Evolutionary conservation across 2,329 filamentous ascomycete species (phyloP).

Genomic region (Lachnellula hyalina): DNA sequence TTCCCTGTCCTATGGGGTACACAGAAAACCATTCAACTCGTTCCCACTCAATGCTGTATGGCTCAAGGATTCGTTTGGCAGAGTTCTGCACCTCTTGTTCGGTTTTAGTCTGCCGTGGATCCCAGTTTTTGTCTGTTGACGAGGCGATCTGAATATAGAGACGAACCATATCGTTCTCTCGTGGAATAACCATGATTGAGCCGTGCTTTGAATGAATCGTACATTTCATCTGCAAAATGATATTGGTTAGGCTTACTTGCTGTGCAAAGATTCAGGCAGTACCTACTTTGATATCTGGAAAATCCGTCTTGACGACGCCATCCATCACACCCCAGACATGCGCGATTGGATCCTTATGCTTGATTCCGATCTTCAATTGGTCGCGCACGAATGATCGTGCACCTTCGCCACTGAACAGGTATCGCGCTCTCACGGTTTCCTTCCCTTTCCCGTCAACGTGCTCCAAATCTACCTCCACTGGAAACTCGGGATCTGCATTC

Average conservation of each 20-base stretch:
- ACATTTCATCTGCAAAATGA: conserved; percentile 55
- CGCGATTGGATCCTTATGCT: conserved; percentile 63
- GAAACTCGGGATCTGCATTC: conserved; percentile 57
- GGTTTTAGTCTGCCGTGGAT: conserved; percentile 58
- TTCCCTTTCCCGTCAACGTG: conserved; percentile 69
- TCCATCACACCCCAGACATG: conserved; percentile 76
- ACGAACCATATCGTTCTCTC: conserved; percentile 63
- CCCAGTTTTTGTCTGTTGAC: conserved; percentile 55
- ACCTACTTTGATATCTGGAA: conserved; percentile 72
- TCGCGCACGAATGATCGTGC: conserved; percentile 61
- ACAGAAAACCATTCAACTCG: conserved; percentile 69
- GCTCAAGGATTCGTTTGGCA: conserved; percentile 59
- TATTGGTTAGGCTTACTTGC: background rate
- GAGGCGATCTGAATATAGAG: conserved; percentile 65
- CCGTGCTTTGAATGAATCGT: conserved; percentile 70
- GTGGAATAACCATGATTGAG: conserved; percentile 75
- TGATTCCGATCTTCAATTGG: conserved; percentile 64
- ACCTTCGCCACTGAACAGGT: conserved; percentile 67
- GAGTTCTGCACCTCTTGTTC: conserved; percentile 58
- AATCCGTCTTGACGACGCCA: conserved; percentile 65
- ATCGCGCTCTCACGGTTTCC: conserved; percentile 65
- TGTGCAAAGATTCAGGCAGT: background rate
- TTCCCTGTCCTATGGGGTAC: conserved; percentile 71
- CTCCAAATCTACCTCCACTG: conserved; percentile 71
- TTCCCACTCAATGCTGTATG: conserved; percentile 64